These are phyloP conservation scores for Nakazawaea populi DNA, from an alignment of 805 yeast genomes.

Conservation along the genomic window DNA sequence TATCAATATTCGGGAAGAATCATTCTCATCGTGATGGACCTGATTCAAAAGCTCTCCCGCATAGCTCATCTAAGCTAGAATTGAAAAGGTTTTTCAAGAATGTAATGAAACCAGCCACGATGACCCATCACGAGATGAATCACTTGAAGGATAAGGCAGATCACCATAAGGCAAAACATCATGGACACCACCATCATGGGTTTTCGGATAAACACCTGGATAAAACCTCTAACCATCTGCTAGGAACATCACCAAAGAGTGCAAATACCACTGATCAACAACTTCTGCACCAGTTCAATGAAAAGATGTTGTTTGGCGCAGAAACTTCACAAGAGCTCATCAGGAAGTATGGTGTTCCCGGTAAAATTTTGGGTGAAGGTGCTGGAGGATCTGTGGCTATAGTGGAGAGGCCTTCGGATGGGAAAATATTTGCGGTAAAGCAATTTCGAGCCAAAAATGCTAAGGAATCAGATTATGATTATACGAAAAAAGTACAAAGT, in stretches of 20 bases:
- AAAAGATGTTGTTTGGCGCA: constrained; percentile 29
- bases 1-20: constrained; percentile 1
- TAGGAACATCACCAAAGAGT: not conserved
- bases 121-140: not conserved
- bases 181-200: constrained; percentile 8
- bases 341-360: constrained; percentile 69
- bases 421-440: constrained; percentile 76
- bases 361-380: constrained; percentile 79
- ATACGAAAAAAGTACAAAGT: constrained; percentile 70
- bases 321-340: constrained; percentile 34
- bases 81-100: constrained; percentile 41
- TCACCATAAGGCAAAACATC: constrained; percentile 7
- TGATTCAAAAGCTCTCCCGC: not conserved
- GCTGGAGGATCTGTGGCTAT: constrained; percentile 93
- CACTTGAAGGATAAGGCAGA: constrained; percentile 15
- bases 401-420: constrained; percentile 55
- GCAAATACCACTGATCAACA: not conserved
- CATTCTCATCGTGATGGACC: constrained; percentile 8
- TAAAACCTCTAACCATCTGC: not conserved
- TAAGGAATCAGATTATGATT: constrained; percentile 61
- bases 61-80: constrained; percentile 18
- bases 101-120: constrained; percentile 10
- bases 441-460: constrained; percentile 66
- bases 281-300: constrained; percentile 9
- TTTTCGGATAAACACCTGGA: not conserved